Percentiles rank a stretch among this genome's conserved stretches.
phyloP scores from a whole-genome alignment of 371 early-diverging fungal species.

The Syncephalastrum racemosum region DNA sequence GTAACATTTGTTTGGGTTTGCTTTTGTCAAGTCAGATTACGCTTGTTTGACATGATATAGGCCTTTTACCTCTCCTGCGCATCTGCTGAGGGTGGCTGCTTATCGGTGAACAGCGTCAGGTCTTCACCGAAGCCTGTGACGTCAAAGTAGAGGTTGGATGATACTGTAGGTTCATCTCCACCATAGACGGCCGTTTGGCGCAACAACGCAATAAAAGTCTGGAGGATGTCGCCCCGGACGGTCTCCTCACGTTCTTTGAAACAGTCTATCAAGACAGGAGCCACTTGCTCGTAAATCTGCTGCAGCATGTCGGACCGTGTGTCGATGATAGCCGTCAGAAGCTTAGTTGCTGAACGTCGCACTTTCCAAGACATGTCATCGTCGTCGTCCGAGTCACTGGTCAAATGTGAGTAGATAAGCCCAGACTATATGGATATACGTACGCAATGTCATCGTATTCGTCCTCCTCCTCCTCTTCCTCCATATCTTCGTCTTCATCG shows the following conservation, averaged over 20 bases:
- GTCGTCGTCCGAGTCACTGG: conserved; percentile 69
- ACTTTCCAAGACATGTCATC: conserved; percentile 93
- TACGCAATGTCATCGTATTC: conserved; percentile 70
- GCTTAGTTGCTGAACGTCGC: conserved; percentile 81
- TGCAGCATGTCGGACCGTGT: conserved; percentile 69
- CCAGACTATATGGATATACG: conserved; percentile 1
- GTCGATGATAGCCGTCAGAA: conserved; percentile 75
- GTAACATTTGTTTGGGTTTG: conserved; percentile 52
- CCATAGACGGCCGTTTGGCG: conserved; percentile 69
- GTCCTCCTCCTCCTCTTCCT: conserved; percentile 74
- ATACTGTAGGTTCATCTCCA: conserved; percentile 23
- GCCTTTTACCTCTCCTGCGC: too few species aligned
- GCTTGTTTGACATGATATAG: too few species aligned
- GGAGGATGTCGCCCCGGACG: conserved; percentile 84
- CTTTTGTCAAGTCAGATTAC: conserved; percentile 14
- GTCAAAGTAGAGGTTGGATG: conserved; percentile 21
- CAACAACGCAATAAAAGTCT: conserved; percentile 73
- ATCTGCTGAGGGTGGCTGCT: neutral
- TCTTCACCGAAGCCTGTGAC: conserved; percentile 23
- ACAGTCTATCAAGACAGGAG: conserved; percentile 72
- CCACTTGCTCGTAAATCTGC: conserved; percentile 64
- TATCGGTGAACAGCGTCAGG: conserved; percentile 9
- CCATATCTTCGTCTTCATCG: conserved; percentile 69
- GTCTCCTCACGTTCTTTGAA: conserved; percentile 93
- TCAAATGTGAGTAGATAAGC: neutral